phyloP scores from a whole-genome alignment of 2,329 filamentous ascomycete genomes.

The Pseudofabraea citricarpa region DNA sequence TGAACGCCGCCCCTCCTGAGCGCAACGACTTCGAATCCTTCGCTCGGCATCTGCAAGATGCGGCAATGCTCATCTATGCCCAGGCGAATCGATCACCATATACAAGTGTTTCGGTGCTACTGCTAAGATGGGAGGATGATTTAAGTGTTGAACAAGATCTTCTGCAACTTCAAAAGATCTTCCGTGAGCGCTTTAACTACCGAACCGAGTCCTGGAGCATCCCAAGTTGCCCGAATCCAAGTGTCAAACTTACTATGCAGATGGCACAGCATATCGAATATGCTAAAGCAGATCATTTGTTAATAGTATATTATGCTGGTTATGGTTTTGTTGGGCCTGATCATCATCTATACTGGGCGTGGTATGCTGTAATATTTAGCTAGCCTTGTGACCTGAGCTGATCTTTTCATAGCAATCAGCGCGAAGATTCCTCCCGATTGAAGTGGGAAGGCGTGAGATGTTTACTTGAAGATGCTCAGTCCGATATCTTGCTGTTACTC shows the following conservation, averaged over 20 bases:
- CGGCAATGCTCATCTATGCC: constrained; percentile 61
- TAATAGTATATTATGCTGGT: constrained; percentile 62
- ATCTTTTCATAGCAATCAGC: constrained; percentile 44
- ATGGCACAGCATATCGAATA: constrained; percentile 56
- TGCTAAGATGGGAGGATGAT: constrained; percentile 61
- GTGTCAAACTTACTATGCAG: constrained; percentile 55
- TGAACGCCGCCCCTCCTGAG: constrained; percentile 26
- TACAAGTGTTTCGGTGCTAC: constrained; percentile 52
- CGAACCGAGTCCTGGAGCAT: constrained; percentile 57
- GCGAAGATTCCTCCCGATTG: constrained; percentile 54
- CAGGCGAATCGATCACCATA: constrained; percentile 56
- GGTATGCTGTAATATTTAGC: constrained; percentile 41
- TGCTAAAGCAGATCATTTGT: constrained; percentile 51
- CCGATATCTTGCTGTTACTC: constrained; percentile 57
- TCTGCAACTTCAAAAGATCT: constrained; percentile 48
- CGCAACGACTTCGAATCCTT: constrained; percentile 58
- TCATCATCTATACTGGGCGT: constrained; percentile 61
- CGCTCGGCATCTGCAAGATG: constrained; percentile 63
- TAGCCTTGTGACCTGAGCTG: constrained; percentile 28
- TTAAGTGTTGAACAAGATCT: constrained; percentile 48
- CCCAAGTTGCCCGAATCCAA: constrained; percentile 53
- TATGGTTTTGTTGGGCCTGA: constrained; percentile 54
- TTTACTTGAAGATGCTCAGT: constrained; percentile 57
- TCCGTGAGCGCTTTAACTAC: constrained; percentile 57
- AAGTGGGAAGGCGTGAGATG: constrained; percentile 61